A percentile compares a stretch with the other conserved stretches of the same genome.
Conservation (phyloP, 2,329 filamentous ascomycete genomes). For the Pseudophaeomoniella oleicola region DNA sequence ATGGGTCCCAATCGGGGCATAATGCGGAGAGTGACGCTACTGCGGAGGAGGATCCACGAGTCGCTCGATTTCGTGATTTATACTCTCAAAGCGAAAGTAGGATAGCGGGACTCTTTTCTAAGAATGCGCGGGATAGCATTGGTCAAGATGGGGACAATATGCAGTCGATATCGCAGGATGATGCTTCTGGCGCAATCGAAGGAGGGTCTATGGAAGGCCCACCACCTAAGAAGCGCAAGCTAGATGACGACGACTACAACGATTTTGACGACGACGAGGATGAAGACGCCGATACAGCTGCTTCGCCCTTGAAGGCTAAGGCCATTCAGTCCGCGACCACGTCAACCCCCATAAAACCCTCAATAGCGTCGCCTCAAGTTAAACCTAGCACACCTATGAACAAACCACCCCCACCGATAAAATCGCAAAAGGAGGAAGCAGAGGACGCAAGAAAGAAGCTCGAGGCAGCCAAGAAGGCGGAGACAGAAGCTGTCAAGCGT, state of each 20-base stretch:
- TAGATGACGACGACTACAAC: slow-evolving; percentile 67
- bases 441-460: slow-evolving; percentile 88
- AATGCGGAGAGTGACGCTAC: slow-evolving; percentile 38
- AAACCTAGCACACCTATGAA: neutral
- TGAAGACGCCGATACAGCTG: slow-evolving; percentile 38
- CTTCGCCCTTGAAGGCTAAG: slow-evolving; percentile 35
- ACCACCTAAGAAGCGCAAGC: slow-evolving; percentile 52
- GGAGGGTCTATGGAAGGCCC: slow-evolving; percentile 32
- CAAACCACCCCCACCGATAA: slow-evolving; percentile 42
- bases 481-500: slow-evolving; percentile 74
- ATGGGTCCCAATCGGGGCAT: slow-evolving; percentile 30
- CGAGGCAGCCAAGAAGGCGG: slow-evolving; percentile 80
- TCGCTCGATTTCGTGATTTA: slow-evolving; percentile 60
- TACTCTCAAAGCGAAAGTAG: slow-evolving; percentile 65
- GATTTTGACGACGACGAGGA: slow-evolving; percentile 54
- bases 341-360: slow-evolving; percentile 56
- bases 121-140: slow-evolving; percentile 24
- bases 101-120: slow-evolving; percentile 60
- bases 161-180: neutral
- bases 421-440: slow-evolving; percentile 46
- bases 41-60: slow-evolving; percentile 54
- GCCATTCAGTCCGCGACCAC: slow-evolving; percentile 31
- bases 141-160: neutral
- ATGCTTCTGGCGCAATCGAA: slow-evolving; percentile 21
- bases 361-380: slow-evolving; percentile 47